These are phyloP conservation scores for Russula ochroleuca DNA, from an alignment of 768 basidiomycete genomes.

Conservation along the genomic window DNA sequence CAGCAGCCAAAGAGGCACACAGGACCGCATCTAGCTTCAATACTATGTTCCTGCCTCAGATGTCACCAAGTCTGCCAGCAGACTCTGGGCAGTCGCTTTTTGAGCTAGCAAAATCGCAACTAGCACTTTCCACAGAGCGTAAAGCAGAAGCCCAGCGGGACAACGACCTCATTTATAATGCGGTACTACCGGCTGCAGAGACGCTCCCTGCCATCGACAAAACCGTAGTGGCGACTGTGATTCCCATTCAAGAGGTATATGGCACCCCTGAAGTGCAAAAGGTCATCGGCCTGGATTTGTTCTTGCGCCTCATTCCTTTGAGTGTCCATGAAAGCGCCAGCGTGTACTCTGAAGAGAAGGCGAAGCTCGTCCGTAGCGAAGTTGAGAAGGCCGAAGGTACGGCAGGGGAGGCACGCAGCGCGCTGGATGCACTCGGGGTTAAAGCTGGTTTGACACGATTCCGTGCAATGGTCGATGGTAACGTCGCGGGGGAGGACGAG, in stretches of 20 bases:
- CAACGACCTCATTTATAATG: slow-evolving; percentile 98
- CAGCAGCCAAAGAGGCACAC: slow-evolving; percentile 77
- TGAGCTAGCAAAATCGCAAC: slow-evolving; percentile 81
- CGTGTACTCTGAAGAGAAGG: slow-evolving; percentile 98
- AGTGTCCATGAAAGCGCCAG: slow-evolving; percentile 95
- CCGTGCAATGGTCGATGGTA: slow-evolving; percentile 65
- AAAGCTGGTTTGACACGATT: slow-evolving; percentile 65
- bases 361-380: slow-evolving; percentile 85
- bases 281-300: slow-evolving; percentile 90
- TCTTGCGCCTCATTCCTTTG: slow-evolving; percentile 80
- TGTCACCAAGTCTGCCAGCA: slow-evolving; percentile 78
- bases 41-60: slow-evolving; percentile 62
- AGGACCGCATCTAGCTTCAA: slow-evolving; percentile 65
- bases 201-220: slow-evolving; percentile 81
- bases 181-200: slow-evolving; percentile 74
- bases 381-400: slow-evolving; percentile 82
- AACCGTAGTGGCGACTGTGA: slow-evolving; percentile 70
- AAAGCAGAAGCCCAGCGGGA: slow-evolving; percentile 75
- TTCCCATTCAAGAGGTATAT: slow-evolving; percentile 94
- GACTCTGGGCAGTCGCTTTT: slow-evolving; percentile 77
- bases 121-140: slow-evolving; percentile 70
- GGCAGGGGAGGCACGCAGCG: slow-evolving; percentile 74
- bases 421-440: slow-evolving; percentile 77
- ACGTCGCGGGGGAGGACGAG: slow-evolving; percentile 57
- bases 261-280: slow-evolving; percentile 87